Percentiles rank a stretch among this genome's conserved stretches.
Evolutionary conservation across 805 yeast species (phyloP).

Genomic region (Kurtzmaniella cleridarum): DNA sequence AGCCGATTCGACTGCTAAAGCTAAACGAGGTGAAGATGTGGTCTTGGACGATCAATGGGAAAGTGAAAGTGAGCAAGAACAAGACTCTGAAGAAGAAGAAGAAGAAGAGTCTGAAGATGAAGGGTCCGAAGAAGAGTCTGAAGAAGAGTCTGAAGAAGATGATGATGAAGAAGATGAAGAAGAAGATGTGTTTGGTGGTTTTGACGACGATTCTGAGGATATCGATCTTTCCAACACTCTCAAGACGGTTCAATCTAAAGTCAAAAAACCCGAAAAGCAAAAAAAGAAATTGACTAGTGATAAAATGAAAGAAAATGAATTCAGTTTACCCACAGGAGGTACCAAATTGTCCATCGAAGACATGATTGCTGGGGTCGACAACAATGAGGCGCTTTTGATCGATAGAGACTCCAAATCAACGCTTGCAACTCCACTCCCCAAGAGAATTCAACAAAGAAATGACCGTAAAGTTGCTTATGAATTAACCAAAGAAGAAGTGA

Average conservation of each 20-base stretch:
- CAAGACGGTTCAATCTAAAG: conserved; percentile 28
- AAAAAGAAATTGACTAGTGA: conserved; percentile 49
- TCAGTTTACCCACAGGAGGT: conserved; percentile 57
- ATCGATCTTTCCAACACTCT: conserved; percentile 48
- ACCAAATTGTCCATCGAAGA: conserved; percentile 60
- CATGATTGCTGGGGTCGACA: conserved; percentile 65
- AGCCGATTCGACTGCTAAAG: conserved; percentile 14
- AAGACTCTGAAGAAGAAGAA: conserved; percentile 9
- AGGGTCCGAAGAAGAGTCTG: conserved; percentile 19
- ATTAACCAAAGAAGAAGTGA: conserved; percentile 77
- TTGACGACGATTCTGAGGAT: conserved; percentile 42
- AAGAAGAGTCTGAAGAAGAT: conserved; percentile 18
- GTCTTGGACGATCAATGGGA: conserved; percentile 27
- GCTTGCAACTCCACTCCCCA: conserved; percentile 77
- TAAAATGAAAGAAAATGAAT: conserved; percentile 62
- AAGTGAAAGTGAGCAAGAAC: conserved; percentile 15
- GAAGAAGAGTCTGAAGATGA: conserved; percentile 15
- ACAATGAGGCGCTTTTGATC: conserved; percentile 46
- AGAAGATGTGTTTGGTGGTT: conserved; percentile 24
- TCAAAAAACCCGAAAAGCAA: conserved; percentile 29
- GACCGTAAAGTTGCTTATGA: conserved; percentile 90
- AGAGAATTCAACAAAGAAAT: conserved; percentile 75
- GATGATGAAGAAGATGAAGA: conserved; percentile 26
- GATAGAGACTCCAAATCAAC: conserved; percentile 34
- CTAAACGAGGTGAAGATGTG: conserved; percentile 11